Evolutionary conservation across 176 grass and related monocot genomes (phyloP), one percentile per base, ranked within the genome.

Genomic region (Hsuehochloa calcarea): DNA sequence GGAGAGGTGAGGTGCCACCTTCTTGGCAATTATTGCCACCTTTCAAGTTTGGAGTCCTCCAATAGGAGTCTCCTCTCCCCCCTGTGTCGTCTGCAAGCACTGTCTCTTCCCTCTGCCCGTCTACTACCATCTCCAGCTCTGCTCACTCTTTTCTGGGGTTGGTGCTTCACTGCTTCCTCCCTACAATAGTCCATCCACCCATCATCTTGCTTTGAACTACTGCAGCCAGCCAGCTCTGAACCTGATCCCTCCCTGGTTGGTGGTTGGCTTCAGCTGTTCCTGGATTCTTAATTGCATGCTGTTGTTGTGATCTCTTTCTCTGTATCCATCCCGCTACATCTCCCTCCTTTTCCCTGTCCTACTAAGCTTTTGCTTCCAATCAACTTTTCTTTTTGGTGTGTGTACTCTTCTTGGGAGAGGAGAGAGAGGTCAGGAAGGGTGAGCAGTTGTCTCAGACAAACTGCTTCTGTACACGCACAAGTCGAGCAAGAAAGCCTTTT

Each of bases 1-100:
- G 70, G 16, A 19, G 67, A 60, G 82, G 71, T 77, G 81, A 46
- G 55, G 34, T 46, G 46, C 62, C 51, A 68, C 64, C 50, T 20
- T 79, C 79, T 74, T 22, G 80, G 87, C 87, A 87, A 91, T 91
- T 81, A 89, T 84, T 94, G 84, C 82, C 80, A 75, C 78, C 83
- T 87, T 87, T 81, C 84, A 70, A 87, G 90, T 94, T 89, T 82
- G 76, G 74, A 88, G 89, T 87, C 86, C 89, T 68, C 76, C 84
- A 75, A 87, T 87, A 89, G 78, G 87, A 87, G 89, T 89, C 89
- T 64, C 65, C 89, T 91, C 17, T 87, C 23, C n/a, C 81, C 43
- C 66, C 79, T 80, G 87, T 86, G 72, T 78, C 81, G 86, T 85
- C 87, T 87, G 73, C 87, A 83, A 92, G 73, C 65, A 80, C 87